These are phyloP conservation scores for Scedosporium aurantiacum DNA, from an alignment of 2,329 filamentous ascomycete species.

Conservation along the genomic window DNA sequence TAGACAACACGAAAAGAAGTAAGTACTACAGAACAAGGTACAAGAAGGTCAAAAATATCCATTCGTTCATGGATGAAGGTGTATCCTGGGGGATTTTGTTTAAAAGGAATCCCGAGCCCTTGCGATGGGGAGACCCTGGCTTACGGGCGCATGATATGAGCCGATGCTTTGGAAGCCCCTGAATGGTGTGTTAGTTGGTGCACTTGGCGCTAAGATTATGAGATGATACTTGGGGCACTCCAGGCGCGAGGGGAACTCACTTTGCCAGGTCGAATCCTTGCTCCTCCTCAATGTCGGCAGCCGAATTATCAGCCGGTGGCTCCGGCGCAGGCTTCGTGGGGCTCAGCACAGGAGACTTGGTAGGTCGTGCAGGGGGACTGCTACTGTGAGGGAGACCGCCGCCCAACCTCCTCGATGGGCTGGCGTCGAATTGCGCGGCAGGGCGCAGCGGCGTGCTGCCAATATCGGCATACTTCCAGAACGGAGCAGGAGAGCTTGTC, in stretches of 20 bases:
- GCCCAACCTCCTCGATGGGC: constrained; percentile 41
- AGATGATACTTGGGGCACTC: not conserved
- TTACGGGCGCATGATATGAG: constrained; percentile 46
- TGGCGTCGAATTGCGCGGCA: constrained; percentile 39
- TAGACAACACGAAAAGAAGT: not conserved
- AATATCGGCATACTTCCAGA: constrained; percentile 78
- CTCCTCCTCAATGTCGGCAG: constrained; percentile 32
- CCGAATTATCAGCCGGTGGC: constrained; percentile 19
- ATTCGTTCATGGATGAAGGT: no score
- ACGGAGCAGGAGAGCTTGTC: constrained; percentile 73
- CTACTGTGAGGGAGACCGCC: constrained; percentile 40
- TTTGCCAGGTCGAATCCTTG: constrained; percentile 48
- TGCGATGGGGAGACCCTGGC: constrained; percentile 32
- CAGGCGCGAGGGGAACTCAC: constrained; percentile 29
- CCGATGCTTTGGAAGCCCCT: constrained; percentile 57
- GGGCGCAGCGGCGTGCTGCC: constrained; percentile 57
- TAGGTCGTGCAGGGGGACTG: constrained; percentile 39
- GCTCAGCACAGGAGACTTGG: constrained; percentile 42
- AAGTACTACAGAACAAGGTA: not conserved
- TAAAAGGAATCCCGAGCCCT: constrained; percentile 16
- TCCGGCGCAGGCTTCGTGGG: constrained; percentile 25
- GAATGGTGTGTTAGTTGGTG: not conserved
- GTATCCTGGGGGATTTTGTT: not conserved
- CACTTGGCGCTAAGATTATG: not conserved
- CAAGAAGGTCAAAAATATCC: not conserved